Base-by-base conservation (phyloP, 108 stramenopile genomes). In the Skeletonema grethae region DNA sequence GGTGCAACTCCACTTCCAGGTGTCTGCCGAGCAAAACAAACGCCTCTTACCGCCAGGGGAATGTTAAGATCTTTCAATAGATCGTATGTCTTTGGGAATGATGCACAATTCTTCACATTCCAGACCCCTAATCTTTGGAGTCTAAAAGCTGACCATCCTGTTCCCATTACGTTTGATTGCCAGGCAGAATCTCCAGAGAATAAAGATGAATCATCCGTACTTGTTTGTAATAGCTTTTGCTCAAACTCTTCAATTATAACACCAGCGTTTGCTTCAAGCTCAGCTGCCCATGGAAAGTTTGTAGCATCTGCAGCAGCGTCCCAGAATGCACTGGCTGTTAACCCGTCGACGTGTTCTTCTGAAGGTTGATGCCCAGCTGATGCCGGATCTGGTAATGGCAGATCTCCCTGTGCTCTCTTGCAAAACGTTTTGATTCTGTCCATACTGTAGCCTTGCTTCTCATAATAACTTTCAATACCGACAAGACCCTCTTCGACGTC, bases 281-380 rank as follows among this genome's bases (percentile, higher is more conserved):
- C 59, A 29, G 67, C 59, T 6, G 93, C 90, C 97, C 97, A 97
- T 48, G 91, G 89, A 80, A 97, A 97, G 25, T 80, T 71, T 22
- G 67, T 58, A 12, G 64, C 10, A 57, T 85, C 84, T 2, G 82
- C 61, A 0, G 71, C 18, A 0, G 70, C 80, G 64, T 95, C 86
- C 94, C 95, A 96, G 70, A 95, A 95, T 12, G 97, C 90, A 75
- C 85, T 88, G 15, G 97, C 92, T 30, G 92, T 94, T 30, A 97
- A 75, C 36, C 92, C 95, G 63, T 89, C 87, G 25, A 97, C 72
- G 65, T 91, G 90, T 68, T 97, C 97, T 58, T 96, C 95, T 20
- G 89, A 90, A 7, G 97, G 97, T 60, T 95, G 82, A 63, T 93
- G 90, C 10, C 84, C 86, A 6, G 79, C 68, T 16, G 69, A 48